Conservation (phyloP, 345 rosid genomes). For the Populus euphratica region DNA sequence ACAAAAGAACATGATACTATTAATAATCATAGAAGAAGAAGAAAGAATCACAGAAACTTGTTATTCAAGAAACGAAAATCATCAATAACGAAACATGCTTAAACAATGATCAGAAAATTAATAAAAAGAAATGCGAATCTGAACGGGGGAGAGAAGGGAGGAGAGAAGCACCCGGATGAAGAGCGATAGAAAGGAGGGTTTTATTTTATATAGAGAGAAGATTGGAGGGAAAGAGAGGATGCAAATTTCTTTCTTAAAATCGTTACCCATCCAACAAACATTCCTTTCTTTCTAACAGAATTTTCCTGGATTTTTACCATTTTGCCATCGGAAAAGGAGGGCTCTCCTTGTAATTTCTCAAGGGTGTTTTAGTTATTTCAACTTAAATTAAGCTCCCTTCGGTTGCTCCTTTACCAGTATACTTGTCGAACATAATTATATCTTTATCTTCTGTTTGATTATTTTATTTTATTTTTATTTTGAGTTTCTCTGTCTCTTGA, state of each 20-base stretch:
- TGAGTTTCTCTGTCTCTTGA: too few relatives aligned
- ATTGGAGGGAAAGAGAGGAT: conserved; percentile 31
- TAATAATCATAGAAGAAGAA: too few relatives aligned
- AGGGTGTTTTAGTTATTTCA: conserved; percentile 13
- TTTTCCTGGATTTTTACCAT: conserved; percentile 3
- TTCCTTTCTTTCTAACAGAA: conserved; percentile 14
- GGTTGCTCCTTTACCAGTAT: not conserved
- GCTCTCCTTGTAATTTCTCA: not conserved
- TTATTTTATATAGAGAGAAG: conserved; percentile 8
- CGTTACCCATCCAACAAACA: conserved; percentile 2
- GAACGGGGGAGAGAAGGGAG: not conserved
- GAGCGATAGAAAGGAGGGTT: conserved; percentile 10
- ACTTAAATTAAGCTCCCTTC: not conserved
- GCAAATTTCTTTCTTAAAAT: conserved; percentile 5
- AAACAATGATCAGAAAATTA: not conserved
- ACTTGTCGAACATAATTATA: too few relatives aligned
- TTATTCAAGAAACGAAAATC: not conserved
- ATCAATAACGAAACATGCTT: not conserved
- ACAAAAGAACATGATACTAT: too few relatives aligned
- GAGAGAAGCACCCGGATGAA: conserved; percentile 3
- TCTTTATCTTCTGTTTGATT: too few relatives aligned
- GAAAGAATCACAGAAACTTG: too few relatives aligned
- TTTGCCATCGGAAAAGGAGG: not conserved
- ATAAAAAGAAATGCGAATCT: not conserved
- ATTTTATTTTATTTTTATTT: too few relatives aligned